Evolutionary conservation across 305 asterid genomes (phyloP).

Genomic region (Solanum hybrid): DNA sequence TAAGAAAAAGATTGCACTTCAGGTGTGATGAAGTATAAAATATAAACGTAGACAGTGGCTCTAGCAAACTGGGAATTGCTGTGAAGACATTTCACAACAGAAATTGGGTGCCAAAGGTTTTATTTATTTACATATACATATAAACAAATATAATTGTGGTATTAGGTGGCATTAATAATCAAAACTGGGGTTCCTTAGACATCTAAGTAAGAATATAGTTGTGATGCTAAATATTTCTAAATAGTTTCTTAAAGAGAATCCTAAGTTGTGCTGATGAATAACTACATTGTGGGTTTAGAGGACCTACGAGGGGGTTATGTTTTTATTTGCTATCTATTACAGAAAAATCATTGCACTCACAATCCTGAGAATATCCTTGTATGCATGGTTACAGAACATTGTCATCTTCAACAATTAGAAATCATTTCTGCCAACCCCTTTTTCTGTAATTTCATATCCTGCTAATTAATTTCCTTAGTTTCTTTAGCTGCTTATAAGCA

Average conservation of each 20-base stretch:
- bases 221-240: not conserved
- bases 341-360: not conserved
- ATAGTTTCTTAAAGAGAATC: not conserved
- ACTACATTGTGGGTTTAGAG: not conserved
- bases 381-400: not conserved
- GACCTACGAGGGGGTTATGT: not conserved
- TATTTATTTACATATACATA: not conserved
- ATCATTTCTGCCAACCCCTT: not conserved
- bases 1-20: not conserved
- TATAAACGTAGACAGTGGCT: not conserved
- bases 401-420: not conserved
- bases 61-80: not conserved
- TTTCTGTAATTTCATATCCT: not conserved
- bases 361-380: not conserved
- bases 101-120: not conserved
- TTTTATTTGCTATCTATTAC: not conserved
- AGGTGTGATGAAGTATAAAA: not conserved
- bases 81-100: not conserved
- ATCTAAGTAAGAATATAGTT: not conserved
- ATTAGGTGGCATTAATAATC: not conserved
- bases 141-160: too few relatives aligned
- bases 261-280: not conserved
- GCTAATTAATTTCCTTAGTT: not conserved
- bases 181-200: not conserved
- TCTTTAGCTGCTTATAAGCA: not conserved